phyloP scores from a whole-genome alignment of 257 asterid species.

The Fraxinus excelsior region DNA sequence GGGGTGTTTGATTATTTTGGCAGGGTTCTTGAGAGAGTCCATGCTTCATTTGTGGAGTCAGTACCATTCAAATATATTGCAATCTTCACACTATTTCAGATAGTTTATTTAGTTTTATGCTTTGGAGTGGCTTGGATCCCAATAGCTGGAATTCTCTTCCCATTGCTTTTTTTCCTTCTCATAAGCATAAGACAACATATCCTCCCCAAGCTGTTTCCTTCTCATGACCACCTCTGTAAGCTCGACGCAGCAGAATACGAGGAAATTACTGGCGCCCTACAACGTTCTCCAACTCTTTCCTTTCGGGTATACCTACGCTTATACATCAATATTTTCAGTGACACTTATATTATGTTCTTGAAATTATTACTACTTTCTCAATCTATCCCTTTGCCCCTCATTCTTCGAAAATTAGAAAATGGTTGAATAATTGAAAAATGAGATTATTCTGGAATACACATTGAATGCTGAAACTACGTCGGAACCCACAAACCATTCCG shows the following conservation, averaged over 20 bases:
- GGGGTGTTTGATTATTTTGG: not conserved
- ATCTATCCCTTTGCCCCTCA: too few relatives aligned
- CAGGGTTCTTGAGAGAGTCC: conserved; percentile 52
- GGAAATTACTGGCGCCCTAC: conserved; percentile 49
- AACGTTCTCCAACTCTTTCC: conserved; percentile 38
- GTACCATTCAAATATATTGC: conserved; percentile 54
- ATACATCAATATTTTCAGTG: too few relatives aligned
- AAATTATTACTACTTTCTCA: too few relatives aligned
- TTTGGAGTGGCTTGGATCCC: conserved; percentile 73
- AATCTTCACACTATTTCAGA: conserved; percentile 54
- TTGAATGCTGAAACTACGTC: too few relatives aligned
- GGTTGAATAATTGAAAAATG: too few relatives aligned
- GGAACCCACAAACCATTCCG: too few relatives aligned
- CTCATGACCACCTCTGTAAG: conserved; percentile 41
- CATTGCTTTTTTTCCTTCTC: conserved; percentile 61
- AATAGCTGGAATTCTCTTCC: conserved; percentile 63
- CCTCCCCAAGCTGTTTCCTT: conserved; percentile 49
- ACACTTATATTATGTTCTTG: too few relatives aligned
- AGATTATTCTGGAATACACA: too few relatives aligned
- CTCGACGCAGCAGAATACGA: conserved; percentile 72
- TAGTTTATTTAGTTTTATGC: conserved; percentile 42
- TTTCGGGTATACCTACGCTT: conserved; percentile 28
- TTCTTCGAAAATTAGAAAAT: too few relatives aligned
- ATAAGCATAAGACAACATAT: conserved; percentile 54
- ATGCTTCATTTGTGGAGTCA: conserved; percentile 59